Base-by-base conservation (phyloP, 73 alveolate species). In the Tetrahymena malaccensis region DNA sequence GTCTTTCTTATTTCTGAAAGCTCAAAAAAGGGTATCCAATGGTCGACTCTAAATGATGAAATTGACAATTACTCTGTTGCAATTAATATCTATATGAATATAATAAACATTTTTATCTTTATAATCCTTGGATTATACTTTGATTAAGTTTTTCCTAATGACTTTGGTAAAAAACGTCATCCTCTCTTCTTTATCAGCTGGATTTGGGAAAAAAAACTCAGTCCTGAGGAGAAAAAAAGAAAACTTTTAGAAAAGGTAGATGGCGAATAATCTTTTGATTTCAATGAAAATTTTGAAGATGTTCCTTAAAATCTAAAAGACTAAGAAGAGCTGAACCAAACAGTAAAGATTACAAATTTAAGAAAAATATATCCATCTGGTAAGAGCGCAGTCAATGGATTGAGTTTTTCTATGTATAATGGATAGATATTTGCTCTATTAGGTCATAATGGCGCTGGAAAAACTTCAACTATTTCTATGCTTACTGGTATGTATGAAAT, bases 131-230 rank as follows among this genome's bases (percentile, higher is more conserved):
- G 97, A 22, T 85, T 85, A 55, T 97, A 97, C 96, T 58, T 97
- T 5, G 98, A 97, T 94, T 93, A 96, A 94, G 98, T 97, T 85
- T 85, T 97, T 83, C 98, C 98, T 35, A 97, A 94, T 96, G 98
- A 94, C 35, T 97, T 95, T 96, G 99, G 99, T 0, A 93, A 94
- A 33, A 97, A 94, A 94, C 43, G 43, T 6, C 98, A 97, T 43
- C 97, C 96, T 94, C 96, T 96, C 97, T 97, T 97, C 85, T 85
- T 97, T n/a, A 40, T 93, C n/a, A 37, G 12, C 35, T n/a, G 89
- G 34, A 25, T 31, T 25, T 57, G 89, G 31, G 34, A 57, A 57
- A 57, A 57, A 25, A 57, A 31, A 6, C 34, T 25, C 5, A 57
- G 34, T 57, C 34, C 31, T 25, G 89, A 25, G 34, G 31, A n/a